Conservation (phyloP, 2,329 filamentous ascomycete genomes). For the Epichloe bromicola region DNA sequence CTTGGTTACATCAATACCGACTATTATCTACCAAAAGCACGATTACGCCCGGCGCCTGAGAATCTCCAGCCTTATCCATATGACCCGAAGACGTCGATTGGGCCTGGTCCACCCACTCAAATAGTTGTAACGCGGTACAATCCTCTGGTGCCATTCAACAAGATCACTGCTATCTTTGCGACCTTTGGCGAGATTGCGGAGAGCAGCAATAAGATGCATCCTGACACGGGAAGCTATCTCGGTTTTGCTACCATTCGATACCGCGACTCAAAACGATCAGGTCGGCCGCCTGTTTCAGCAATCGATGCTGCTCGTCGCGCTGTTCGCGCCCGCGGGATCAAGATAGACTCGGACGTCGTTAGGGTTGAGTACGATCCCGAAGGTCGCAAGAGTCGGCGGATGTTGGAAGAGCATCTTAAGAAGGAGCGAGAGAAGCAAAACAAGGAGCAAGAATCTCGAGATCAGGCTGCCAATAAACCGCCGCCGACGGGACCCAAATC, state of each 20-base stretch:
- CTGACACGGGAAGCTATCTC: conserved; percentile 83
- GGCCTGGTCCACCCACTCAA: conserved; percentile 78
- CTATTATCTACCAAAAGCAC: conserved; percentile 58
- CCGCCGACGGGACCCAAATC: conserved; percentile 27
- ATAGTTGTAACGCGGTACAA: conserved; percentile 96
- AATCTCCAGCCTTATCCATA: conserved; percentile 70
- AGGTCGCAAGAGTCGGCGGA: conserved; percentile 64
- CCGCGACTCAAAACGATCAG: conserved; percentile 49
- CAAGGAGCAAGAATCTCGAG: conserved; percentile 19
- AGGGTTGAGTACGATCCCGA: conserved; percentile 83
- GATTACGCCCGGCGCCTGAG: conserved; percentile 60
- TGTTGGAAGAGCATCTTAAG: conserved; percentile 63
- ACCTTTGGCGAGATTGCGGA: conserved; percentile 79
- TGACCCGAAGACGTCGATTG: conserved; percentile 72
- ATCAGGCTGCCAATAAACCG: conserved; percentile 16
- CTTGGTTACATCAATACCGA: conserved; percentile 57
- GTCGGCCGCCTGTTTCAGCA: conserved; percentile 43
- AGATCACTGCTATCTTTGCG: conserved; percentile 63
- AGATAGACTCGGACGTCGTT: conserved; percentile 65
- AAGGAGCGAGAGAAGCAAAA: conserved; percentile 51
- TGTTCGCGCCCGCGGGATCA: conserved; percentile 60
- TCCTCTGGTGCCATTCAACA: conserved; percentile 68
- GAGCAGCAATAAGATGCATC: conserved; percentile 89
- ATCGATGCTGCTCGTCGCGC: conserved; percentile 72
- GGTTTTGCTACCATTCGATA: conserved; percentile 90